Evolutionary conservation across 2,329 filamentous ascomycete genomes (phyloP), one percentile per base, ranked within the genome.

Genomic region (Magnaporthales sp.): DNA sequence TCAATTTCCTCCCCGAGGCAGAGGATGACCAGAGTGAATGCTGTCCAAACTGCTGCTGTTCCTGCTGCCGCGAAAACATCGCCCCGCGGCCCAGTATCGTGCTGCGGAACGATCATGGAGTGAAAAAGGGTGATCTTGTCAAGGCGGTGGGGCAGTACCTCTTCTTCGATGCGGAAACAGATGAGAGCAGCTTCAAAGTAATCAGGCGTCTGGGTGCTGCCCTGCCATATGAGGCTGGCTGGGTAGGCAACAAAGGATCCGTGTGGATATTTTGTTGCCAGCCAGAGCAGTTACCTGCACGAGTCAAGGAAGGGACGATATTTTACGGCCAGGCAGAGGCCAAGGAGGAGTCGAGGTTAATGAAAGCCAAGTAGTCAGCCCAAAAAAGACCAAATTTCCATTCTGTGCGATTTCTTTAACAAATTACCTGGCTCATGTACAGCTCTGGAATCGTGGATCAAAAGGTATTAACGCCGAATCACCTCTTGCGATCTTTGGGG

Each of bases 401-500:
- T 7, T 13, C 11, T 7, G 24, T 26, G 1, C 8, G 27, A 9
- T 62, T 62, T 32, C 60, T 30, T 31, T 62, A 27, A n/a, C 26
- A 46, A 46, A 46, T n/a, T n/a, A 46, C 38, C 38, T 46, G 38
- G 38, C 38, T n/a, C 38, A 19, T 46, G 6, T 58, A 58, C 54
- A 26, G 54, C 54, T 58, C 13, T 13, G 10, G 30, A 3, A n/a
- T 13, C 27, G 11, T 60, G 1, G 10, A 27, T 60, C 22, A 7
- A 29, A 62, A 4, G 2, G 10, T 27, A 27, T 11, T 4, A n/a
- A 62, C 27, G 26, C 19, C 5, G 4, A 27, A 29, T 63, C 24
- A 63, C n/a, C 61, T 29, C 22, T 32, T 64, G 7, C 62, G 32
- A 11, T 64, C 62, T 69, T 76, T 77, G 9, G 76, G 75, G 72